Base-by-base conservation (phyloP, 2,329 filamentous ascomycete species). In the Madurella fahalii region DNA sequence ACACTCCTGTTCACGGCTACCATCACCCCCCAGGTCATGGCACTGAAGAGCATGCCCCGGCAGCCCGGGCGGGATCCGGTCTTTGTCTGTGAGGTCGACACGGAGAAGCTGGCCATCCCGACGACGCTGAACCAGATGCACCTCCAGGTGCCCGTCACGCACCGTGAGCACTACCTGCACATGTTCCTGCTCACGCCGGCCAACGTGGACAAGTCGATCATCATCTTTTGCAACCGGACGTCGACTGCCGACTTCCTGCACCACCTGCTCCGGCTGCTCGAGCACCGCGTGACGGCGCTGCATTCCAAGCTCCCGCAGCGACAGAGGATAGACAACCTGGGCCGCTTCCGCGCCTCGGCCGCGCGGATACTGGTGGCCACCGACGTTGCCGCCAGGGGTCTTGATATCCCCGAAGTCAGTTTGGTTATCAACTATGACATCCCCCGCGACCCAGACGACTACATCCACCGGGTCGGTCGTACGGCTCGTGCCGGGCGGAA, bases 1-100 rank as follows among this genome's bases (percentile, higher is more conserved):
- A 99, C 93, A 0, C 82, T 95, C 15, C 82, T 99, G 2, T 99
- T 99, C 74, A 99, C 94, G 9, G 94, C 94, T 15, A 99, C 94
- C 1, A 85, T 99, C 42, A 97, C 94, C 0, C 85, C 90, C 2
- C 93, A 97, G 74, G 91, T 99, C 4, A 84, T 90, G 47, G 89
- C 90, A 2, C 74, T 97, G 56, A 94, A 95, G 71, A 82, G 87
- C 55, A 82, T 89, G 74, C 86, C 90, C 9, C 77, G 82, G 40
- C 79, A 84, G 42, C 78, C 83, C 1, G 84, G 83, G 50, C 87
- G 89, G 58, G 84, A 83, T 49, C 86, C 90, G 1, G 85, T 95
- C 39, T 96, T 93, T 71, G 83, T 97, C 44, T 95, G 90, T 65
- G 93, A 99, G 72, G 83, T 93, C 41, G 89, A 93, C 69, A 90